Percentiles rank a stretch among this genome's conserved stretches.
Evolutionary conservation across 352 stramenopile species (phyloP).

Genomic region (Globisporangium lucens): DNA sequence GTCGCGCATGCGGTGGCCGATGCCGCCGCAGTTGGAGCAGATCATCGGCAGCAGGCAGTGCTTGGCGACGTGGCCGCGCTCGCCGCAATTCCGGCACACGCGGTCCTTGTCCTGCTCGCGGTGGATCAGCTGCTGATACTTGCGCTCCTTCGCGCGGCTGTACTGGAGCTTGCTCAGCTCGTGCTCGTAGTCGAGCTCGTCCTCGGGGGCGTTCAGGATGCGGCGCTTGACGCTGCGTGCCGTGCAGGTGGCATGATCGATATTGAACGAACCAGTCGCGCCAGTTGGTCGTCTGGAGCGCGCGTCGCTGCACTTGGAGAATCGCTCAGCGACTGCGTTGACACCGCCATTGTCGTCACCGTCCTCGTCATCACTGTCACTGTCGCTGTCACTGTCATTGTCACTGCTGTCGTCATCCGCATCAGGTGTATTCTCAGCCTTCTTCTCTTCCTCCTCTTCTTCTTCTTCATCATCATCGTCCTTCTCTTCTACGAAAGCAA

Average conservation of each 20-base stretch:
- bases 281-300: not conserved
- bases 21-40: slow-evolving; percentile 74
- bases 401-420: slow-evolving; percentile 15
- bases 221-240: slow-evolving; percentile 20
- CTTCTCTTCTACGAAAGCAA: slow-evolving; percentile 12
- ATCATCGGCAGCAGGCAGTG: slow-evolving; percentile 76
- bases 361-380: slow-evolving; percentile 16
- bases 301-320: not conserved
- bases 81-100: slow-evolving; percentile 76
- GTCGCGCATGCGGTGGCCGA: slow-evolving; percentile 51
- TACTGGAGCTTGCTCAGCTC: slow-evolving; percentile 50
- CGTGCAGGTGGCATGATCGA: slow-evolving; percentile 3
- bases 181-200: slow-evolving; percentile 74
- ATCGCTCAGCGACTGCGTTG: not conserved
- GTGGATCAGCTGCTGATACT: slow-evolving; percentile 59
- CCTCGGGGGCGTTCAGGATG: slow-evolving; percentile 22
- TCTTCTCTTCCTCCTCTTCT: slow-evolving; percentile 14
- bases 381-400: slow-evolving; percentile 10
- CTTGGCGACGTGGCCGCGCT: slow-evolving; percentile 56
- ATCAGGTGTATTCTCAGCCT: slow-evolving; percentile 8
- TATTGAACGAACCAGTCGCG: slow-evolving; percentile 3
- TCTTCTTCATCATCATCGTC: slow-evolving; percentile 15
- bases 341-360: not conserved
- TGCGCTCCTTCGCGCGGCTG: slow-evolving; percentile 41
- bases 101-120: slow-evolving; percentile 55